Evolutionary conservation across 2,329 filamentous ascomycete genomes (phyloP), one percentile per base, ranked within the genome.

Genomic region (Didymella glomerata): DNA sequence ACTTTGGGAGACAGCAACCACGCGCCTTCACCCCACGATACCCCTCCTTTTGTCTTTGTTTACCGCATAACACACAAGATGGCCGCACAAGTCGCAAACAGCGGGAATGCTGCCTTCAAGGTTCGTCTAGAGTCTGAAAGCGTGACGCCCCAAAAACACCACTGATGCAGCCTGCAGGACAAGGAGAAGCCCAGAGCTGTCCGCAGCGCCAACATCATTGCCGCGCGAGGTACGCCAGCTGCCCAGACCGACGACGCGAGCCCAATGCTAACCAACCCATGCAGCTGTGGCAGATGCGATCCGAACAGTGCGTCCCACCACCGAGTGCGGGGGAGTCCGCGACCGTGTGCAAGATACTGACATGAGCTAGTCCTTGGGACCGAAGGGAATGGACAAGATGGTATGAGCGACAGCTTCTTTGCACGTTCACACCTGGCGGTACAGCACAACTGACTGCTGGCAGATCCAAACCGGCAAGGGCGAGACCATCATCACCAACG

Each of bases 161-260:
- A 74, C 77, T 84, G 71, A 85, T 74, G 64, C 64, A 59, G 51
- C 65, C 64, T 68, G 56, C 71, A 87, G 85, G 87, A 88, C 78
- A 99, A 97, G 88, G 95, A 97, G 84, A 99, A 99, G 92, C 95
- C 95, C 69, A 90, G 95, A 84, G 95, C 95, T 68, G 95, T 99
- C 67, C 90, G 95, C 71, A 93, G 91, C 66, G 91, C 92, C 75
- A 99, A 99, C 82, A 98, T 99, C 80, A 90, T 97, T 75, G 95
- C 95, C 71, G 95, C 95, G 72, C 88, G 94, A 92, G 92, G 92
- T 94, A 85, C 70, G 82, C 22, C 40, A 25, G 22, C 22, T 42
- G 38, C 13, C 22, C 2, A 25, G 11, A 7, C 6, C 1, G 25
- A 79, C 69, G 77, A 46, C 42, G 11, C 24, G 30, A 60, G 50